phyloP scores from a whole-genome alignment of 345 rosid species.

The Populus alba region DNA sequence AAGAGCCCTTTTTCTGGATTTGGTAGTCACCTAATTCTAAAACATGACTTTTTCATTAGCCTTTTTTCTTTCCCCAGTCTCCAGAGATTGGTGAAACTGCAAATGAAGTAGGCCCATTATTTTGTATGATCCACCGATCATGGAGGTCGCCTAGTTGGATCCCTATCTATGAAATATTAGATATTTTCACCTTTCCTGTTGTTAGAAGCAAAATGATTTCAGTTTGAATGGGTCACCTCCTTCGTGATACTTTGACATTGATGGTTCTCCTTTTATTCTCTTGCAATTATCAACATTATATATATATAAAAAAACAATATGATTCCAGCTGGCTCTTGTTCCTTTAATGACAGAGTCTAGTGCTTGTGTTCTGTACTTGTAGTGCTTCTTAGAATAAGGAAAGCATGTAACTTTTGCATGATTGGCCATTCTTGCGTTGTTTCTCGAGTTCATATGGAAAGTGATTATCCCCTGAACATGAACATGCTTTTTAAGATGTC shows the following conservation, averaged over 20 bases:
- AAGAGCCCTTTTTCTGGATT: not conserved
- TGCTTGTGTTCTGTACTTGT: not conserved
- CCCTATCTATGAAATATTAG: not conserved
- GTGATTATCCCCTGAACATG: not conserved
- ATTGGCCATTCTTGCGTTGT: not conserved
- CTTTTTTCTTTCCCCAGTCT: not conserved
- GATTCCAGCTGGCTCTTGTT: constrained; percentile 18
- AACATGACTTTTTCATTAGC: not conserved
- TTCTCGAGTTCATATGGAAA: not conserved
- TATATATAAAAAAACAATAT: not conserved
- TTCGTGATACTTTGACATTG: not conserved
- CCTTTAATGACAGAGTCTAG: constrained; percentile 15
- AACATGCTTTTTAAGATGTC: not conserved
- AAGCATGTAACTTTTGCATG: not conserved
- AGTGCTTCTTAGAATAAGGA: not conserved
- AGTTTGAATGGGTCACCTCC: not conserved
- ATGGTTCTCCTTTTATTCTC: not conserved
- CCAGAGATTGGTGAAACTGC: not conserved
- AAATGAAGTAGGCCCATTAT: constrained; percentile 7
- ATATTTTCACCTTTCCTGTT: not conserved
- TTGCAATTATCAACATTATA: constrained; percentile 14
- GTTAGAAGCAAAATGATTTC: constrained; percentile 5
- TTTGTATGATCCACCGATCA: constrained; percentile 9
- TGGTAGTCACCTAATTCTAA: not conserved
- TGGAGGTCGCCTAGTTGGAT: not conserved